Percentiles rank a stretch among this genome's conserved stretches.
Evolutionary conservation across 805 yeast genomes (phyloP).

Genomic region (Candida coleopterorum): DNA sequence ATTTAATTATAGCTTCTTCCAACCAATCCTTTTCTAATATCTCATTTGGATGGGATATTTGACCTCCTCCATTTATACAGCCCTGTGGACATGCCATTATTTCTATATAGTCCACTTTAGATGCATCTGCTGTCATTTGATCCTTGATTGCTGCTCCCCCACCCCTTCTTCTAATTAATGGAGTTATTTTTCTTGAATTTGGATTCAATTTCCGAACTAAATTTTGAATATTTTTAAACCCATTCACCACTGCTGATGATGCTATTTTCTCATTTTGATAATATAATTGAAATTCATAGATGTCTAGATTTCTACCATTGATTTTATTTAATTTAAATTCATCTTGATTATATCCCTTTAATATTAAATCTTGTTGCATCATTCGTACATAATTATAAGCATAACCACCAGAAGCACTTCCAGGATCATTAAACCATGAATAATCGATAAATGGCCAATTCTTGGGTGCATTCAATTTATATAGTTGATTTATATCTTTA

Average conservation of each 20-base stretch:
- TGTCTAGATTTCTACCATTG: slow-evolving; percentile 71
- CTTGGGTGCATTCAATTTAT: slow-evolving; percentile 43
- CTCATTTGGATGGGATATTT: slow-evolving; percentile 49
- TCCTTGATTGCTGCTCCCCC: slow-evolving; percentile 31
- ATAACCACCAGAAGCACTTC: slow-evolving; percentile 89
- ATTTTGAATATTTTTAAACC: slow-evolving; percentile 92
- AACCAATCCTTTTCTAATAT: slow-evolving; percentile 42
- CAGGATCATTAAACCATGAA: slow-evolving; percentile 72
- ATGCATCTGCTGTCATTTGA: slow-evolving; percentile 58
- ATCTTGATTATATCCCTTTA: slow-evolving; percentile 12
- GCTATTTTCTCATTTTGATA: slow-evolving; percentile 36
- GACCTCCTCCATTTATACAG: slow-evolving; percentile 96
- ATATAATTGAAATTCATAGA: slow-evolving; percentile 61
- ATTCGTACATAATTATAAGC: slow-evolving; percentile 61
- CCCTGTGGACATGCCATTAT: slow-evolving; percentile 99
- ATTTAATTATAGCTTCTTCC: slow-evolving; percentile 26
- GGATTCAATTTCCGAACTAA: slow-evolving; percentile 76
- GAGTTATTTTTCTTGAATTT: slow-evolving; percentile 22
- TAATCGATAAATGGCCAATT: slow-evolving; percentile 56
- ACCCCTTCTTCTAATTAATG: slow-evolving; percentile 42
- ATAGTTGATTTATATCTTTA: slow-evolving; percentile 14
- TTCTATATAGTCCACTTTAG: slow-evolving; percentile 75
- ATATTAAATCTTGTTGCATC: slow-evolving; percentile 23
- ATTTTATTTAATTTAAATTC: slow-evolving; percentile 25
- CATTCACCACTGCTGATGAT: slow-evolving; percentile 68